Evolutionary conservation across 352 stramenopile species (phyloP), one percentile per base, ranked within the genome.

Genomic region (Blastocystis sp.): DNA sequence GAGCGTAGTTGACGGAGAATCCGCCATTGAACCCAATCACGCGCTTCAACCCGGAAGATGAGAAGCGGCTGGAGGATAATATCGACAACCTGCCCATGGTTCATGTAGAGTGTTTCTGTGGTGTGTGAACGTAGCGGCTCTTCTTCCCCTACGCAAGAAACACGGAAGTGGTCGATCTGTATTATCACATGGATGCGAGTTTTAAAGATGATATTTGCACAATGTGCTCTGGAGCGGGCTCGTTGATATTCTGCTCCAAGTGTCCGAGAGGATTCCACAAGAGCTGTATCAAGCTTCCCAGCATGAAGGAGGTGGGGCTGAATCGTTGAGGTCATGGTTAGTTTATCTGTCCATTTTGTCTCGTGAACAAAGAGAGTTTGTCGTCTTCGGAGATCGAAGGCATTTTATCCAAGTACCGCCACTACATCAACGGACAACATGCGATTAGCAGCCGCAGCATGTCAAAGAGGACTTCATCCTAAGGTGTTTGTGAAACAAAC

Each of bases 331-430:
- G 6, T 51, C 16, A 53, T 16, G 6, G 27, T 14, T 78, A 78
- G 67, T 78, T 78, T 78, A 61, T 78, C 16, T 78, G 67, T 78
- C 67, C 67, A 24, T 78, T 78, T 27, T 78, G 67, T 21, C 67
- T 78, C 24, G 49, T 78, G 27, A 51, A 78, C 6, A 29, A 27
- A 42, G 67, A 78, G n/a, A n/a, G 21, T 11, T 24, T 78, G 14
- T 61, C 67, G 24, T 27, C 67, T 38, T 40, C 36, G 11, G 67
- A 78, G 16, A 78, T 78, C 11, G 67, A 78, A 9, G 36, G 67
- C 7, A 42, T 59, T 0, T 16, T 46, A 16, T 11, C 67, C 6
- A 78, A 78, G 67, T 78, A 61, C 44, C 21, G 46, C 4, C n/a
- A 34, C 7, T 78, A 67, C 14, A 27, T 67, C 6, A 42, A 59